Evolutionary conservation across 2,329 filamentous ascomycete species (phyloP), one percentile per base, ranked within the genome.

Genomic region (Calycina herbarum): DNA sequence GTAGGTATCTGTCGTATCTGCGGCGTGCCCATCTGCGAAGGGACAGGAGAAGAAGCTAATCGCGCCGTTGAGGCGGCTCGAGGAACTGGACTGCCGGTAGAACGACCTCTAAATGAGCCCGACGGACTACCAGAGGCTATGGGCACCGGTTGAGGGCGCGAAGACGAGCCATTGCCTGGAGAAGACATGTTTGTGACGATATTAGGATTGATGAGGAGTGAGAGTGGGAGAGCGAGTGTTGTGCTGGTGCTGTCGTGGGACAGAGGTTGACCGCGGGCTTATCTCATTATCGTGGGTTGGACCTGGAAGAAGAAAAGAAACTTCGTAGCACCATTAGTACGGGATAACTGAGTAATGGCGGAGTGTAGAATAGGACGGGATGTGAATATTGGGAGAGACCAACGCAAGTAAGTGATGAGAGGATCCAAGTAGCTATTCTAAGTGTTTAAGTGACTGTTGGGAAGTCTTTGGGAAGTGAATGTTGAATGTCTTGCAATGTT

Each of bases 11-110:
- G 82, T 64, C 79, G 80, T 35, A 82, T 76, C 29, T 79, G 77
- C 59, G 85, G 79, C 45, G 83, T 82, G 68, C 79, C 81, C 62
- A 77, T 75, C 60, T 78, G 76, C 57, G 79, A 78, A 35, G 81
- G 80, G 24, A 86, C 78, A 38, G 86, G 86, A 54, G 48, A 54
- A 33, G 85, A 85, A 57, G 85, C 85, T 62, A 89, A 81, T 68
- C 86, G 83, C 65, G 87, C 87, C 61, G 84, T 89, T 59, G 84
- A 80, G 68, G 87, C 82, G 61, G 83, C 85, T 76, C 87, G 83
- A 56, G 85, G 85, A 31, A 84, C 74, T 8, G 85, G 86, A 60
- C 82, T 81, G 65, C 82, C 69, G 5, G 68, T 62, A 13, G 66
- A 65, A 15, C 68, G 70, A 38, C 72, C 72, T 70, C 73, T 69